A percentile compares a stretch with the other conserved stretches of the same genome.
Conservation (phyloP, 148 eudicot species). For the Amaranthus hypochondriacus region DNA sequence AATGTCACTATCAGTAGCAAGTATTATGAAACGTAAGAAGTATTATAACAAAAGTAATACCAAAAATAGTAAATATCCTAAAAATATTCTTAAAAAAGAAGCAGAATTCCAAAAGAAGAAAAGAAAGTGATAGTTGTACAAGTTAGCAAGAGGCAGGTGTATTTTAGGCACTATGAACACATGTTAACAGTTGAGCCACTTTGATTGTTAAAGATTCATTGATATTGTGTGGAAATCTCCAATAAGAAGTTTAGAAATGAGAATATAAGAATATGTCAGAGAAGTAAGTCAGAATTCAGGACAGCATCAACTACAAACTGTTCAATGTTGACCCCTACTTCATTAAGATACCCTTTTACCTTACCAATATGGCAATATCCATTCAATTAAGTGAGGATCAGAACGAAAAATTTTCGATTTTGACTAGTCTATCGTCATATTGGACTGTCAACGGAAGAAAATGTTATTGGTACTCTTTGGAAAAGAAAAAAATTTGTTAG, state of each 20-base stretch:
- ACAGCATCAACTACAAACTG: not conserved
- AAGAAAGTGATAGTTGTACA: not conserved
- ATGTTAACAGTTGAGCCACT: not conserved
- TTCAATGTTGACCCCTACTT: not conserved
- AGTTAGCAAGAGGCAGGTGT: not conserved
- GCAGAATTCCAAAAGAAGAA: not conserved
- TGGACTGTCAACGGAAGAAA: no score
- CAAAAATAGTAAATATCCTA: no score
- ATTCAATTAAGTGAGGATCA: constrained; percentile 12
- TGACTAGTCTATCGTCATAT: no score
- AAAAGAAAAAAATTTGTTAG: no score
- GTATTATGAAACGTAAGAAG: no score
- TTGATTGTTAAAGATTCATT: not conserved
- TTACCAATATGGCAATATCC: not conserved
- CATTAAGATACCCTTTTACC: not conserved
- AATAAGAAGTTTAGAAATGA: not conserved
- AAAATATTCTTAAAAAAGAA: no score
- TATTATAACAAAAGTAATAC: no score
- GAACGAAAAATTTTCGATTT: no score
- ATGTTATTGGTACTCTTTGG: no score
- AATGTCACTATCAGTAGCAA: no score
- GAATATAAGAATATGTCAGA: not conserved
- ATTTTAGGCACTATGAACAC: not conserved
- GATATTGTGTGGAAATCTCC: not conserved
- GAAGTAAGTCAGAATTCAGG: not conserved